Evolutionary conservation across 2,329 filamentous ascomycete species (phyloP).

Genomic region (Penicillium sumatraense): DNA sequence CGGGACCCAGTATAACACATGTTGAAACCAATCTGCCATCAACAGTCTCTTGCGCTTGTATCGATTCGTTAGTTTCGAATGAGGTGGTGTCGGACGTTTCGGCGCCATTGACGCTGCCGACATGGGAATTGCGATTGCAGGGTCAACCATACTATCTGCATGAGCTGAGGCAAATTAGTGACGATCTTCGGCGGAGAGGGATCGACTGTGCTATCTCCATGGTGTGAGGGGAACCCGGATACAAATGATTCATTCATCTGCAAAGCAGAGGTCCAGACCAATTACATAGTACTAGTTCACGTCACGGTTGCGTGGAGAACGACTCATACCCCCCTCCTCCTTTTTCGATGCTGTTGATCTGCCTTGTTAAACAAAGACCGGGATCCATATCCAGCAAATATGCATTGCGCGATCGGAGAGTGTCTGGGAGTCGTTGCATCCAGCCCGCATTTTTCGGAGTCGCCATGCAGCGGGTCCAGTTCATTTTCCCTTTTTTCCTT

Average conservation of each 20-base stretch:
- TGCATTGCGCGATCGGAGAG: not conserved
- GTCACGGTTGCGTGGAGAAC: not conserved
- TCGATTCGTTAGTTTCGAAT: not conserved
- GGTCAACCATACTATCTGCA: constrained; percentile 40
- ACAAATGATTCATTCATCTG: not conserved
- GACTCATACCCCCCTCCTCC: not conserved
- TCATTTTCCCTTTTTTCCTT: not conserved
- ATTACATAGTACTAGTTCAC: not conserved
- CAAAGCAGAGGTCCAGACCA: not conserved
- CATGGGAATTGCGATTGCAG: constrained; percentile 39
- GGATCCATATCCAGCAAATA: not conserved
- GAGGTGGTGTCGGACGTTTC: not conserved
- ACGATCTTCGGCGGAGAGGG: constrained; percentile 36
- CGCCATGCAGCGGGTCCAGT: not conserved
- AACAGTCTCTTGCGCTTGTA: not conserved
- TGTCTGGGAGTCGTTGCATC: not conserved
- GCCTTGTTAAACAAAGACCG: not conserved
- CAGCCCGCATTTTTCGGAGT: not conserved
- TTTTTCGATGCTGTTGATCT: not conserved
- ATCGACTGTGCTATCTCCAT: constrained; percentile 38
- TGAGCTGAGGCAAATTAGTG: constrained; percentile 33
- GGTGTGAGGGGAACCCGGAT: constrained; percentile 9
- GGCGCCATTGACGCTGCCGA: not conserved
- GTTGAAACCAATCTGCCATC: not conserved
- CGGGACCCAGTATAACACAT: not conserved